Evolutionary conservation across 2,329 filamentous ascomycete genomes (phyloP), one percentile per base, ranked within the genome.

Genomic region (Fusarium concolor): DNA sequence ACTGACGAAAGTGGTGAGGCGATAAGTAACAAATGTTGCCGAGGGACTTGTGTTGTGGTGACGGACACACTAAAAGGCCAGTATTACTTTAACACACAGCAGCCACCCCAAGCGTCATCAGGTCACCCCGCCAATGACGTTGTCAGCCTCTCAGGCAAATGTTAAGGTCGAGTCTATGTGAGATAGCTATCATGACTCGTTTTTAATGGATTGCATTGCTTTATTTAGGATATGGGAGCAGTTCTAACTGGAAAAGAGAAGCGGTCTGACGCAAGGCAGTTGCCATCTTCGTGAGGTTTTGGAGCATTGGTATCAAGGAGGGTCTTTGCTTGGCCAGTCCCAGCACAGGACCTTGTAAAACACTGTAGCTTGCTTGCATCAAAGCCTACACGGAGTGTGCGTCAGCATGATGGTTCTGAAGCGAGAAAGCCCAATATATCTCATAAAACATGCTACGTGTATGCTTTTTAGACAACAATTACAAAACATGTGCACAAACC

Each of bases 111-210:
- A 63, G 54, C 67, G 67, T 70, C 67, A 70, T 70, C 67, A 45
- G 60, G 63, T 73, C 73, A 72, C 73, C 73, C 73, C 73, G 71
- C 73, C 73, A 75, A 75, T 75, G 73, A 75, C 73, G 73, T 74
- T 75, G 58, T 65, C 39, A 33, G 62, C 58, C 58, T 70, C 44
- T 61, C 56, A 45, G 28, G 35, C 31, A 37, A 56, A 50, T 39
- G 41, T 47, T 26, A 50, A 64, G 35, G 31, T 51, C 29, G 33
- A 61, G 31, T 44, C 49, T 56, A 53, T 62, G 65, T 66, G 56
- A 62, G 47, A 52, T 39, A 66, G 4, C 29, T 51, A 59, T 65
- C 24, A 38, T 69, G 45, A 56, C 57, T 69, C 42, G 20, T 7
- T 38, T 24, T 43, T 24, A 33, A 69, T 38, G 24, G 49, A 52